phyloP scores from a whole-genome alignment of 108 stramenopile species.

The Craspedostauros australis region DNA sequence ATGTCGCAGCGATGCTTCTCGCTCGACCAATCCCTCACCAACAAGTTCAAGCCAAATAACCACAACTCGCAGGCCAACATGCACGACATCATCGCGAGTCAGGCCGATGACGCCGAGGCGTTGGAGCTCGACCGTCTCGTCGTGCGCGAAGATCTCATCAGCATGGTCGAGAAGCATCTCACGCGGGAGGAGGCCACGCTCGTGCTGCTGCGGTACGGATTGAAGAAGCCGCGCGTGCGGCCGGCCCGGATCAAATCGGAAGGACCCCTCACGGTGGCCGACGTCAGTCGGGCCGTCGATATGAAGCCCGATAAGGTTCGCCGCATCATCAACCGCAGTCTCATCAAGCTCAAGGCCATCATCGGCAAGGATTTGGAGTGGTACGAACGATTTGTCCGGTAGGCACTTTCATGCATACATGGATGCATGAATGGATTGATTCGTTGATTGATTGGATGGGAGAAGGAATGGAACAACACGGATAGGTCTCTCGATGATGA shows the following conservation, averaged over 20 bases:
- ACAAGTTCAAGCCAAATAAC: constrained; percentile 36
- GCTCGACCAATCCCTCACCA: constrained; percentile 55
- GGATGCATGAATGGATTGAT: no score
- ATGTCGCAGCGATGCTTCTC: constrained; percentile 64
- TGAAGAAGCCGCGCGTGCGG: constrained; percentile 37
- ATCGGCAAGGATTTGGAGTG: constrained; percentile 62
- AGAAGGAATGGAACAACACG: no score
- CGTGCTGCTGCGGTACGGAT: constrained; percentile 61
- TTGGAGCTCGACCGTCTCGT: constrained; percentile 35
- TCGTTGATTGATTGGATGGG: no score
- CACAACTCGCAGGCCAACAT: constrained; percentile 33
- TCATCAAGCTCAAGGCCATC: constrained; percentile 48
- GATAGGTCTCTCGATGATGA: no score
- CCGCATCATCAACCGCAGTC: constrained; percentile 57
- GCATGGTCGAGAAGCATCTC: constrained; percentile 48
- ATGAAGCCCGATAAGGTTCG: constrained; percentile 79
- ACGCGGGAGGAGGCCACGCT: constrained; percentile 50
- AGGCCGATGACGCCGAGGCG: constrained; percentile 45
- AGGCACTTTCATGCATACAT: no score
- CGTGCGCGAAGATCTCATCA: constrained; percentile 62
- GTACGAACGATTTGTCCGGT: constrained; percentile 28
- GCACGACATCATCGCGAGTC: constrained; percentile 47
- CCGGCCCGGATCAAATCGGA: constrained; percentile 7
- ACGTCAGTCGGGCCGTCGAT: constrained; percentile 63
- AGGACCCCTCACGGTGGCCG: constrained; percentile 71